Evolutionary conservation across 176 grass and related monocot genomes (phyloP).

Genomic region (Cenchrus purpureus): DNA sequence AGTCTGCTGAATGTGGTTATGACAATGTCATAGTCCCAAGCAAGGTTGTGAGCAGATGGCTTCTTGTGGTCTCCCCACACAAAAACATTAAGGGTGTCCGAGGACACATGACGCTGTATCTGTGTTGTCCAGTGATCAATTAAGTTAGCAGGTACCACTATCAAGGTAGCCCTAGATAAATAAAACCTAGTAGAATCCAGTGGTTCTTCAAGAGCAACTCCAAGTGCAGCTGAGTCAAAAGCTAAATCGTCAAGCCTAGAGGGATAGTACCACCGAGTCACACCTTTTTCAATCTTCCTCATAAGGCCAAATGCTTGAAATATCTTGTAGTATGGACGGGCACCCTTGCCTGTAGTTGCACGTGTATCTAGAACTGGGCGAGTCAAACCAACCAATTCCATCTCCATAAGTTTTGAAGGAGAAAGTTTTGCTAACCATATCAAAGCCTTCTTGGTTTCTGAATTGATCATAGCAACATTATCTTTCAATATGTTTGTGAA

Average conservation of each 20-base stretch:
- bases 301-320: slow-evolving; percentile 94
- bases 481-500: slow-evolving; percentile 83
- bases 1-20: slow-evolving; percentile 93
- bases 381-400: slow-evolving; percentile 85
- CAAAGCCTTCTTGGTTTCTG: slow-evolving; percentile 88
- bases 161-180: slow-evolving; percentile 89
- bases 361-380: slow-evolving; percentile 68
- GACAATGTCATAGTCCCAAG: slow-evolving; percentile 96
- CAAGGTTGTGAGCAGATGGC: slow-evolving; percentile 78
- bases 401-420: slow-evolving; percentile 63
- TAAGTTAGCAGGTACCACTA: slow-evolving; percentile 94
- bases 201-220: slow-evolving; percentile 73
- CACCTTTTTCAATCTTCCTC: slow-evolving; percentile 65
- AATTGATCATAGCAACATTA: slow-evolving; percentile 60
- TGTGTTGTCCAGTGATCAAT: slow-evolving; percentile 97
- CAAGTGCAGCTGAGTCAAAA: slow-evolving; percentile 79
- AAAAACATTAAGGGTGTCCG: slow-evolving; percentile 66
- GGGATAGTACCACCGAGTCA: slow-evolving; percentile 79
- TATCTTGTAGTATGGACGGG: slow-evolving; percentile 76
- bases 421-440: slow-evolving; percentile 85
- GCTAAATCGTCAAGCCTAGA: slow-evolving; percentile 77
- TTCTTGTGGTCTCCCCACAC: slow-evolving; percentile 73
- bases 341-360: slow-evolving; percentile 51
- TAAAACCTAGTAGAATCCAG: slow-evolving; percentile 67
- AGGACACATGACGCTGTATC: slow-evolving; percentile 79